These are phyloP conservation scores for Xylariaceae sp. DNA, from an alignment of 2,329 filamentous ascomycete species.

Conservation along the genomic window DNA sequence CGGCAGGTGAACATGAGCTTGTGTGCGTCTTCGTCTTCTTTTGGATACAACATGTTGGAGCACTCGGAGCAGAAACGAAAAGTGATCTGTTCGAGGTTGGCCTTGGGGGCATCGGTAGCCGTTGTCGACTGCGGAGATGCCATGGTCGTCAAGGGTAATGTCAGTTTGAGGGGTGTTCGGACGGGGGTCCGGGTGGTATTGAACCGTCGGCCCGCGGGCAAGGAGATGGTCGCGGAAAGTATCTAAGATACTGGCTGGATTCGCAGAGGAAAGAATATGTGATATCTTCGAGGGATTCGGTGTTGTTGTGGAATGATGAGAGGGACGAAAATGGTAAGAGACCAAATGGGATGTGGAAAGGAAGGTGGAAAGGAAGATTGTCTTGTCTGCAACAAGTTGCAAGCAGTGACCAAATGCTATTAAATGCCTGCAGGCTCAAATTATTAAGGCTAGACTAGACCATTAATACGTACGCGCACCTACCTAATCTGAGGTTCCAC, in stretches of 20 bases:
- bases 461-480: no score
- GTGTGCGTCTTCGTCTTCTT: conserved; percentile 80
- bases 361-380: no score
- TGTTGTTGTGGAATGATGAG: not conserved
- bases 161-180: conserved; percentile 4
- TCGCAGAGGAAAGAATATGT: not conserved
- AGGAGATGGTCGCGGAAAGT: not conserved
- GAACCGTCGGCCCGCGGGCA: not conserved
- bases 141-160: conserved; percentile 37
- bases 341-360: not conserved
- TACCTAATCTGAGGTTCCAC: no score
- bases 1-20: conserved; percentile 92
- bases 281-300: not conserved
- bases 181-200: conserved; percentile 1
- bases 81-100: conserved; percentile 72
- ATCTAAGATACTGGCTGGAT: not conserved
- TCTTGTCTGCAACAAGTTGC: no score
- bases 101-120: conserved; percentile 40
- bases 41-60: conserved; percentile 96
- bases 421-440: no score
- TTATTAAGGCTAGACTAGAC: no score
- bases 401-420: no score
- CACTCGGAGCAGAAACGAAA: conserved; percentile 99
- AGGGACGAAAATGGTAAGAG: not conserved
- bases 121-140: conserved; percentile 51